Base-by-base conservation (phyloP, 2,329 filamentous ascomycete species). In the Tolypocladium inflatum region DNA sequence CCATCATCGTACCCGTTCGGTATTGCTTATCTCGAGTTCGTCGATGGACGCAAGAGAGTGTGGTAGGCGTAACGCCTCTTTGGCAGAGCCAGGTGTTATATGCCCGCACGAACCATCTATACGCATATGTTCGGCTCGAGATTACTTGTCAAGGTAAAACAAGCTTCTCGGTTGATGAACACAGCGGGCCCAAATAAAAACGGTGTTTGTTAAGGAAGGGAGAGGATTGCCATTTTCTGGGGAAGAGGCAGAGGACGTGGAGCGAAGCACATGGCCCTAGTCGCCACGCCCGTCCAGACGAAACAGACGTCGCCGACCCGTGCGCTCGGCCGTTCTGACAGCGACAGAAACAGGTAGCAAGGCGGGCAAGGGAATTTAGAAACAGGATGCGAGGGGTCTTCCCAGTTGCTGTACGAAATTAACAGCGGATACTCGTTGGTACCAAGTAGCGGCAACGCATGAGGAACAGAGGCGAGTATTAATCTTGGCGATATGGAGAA, bases 11-110 rank as follows among this genome's bases (percentile, higher is more conserved):
- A 4, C n/a, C 10, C 19, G 9, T 56, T 52, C 8, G 9, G 48
- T 35, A 13, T 35, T 13, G 19, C 4, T 15, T n/a, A 15, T 21
- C 13, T 17, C 7, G 10, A 35, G 19, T 1, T 21, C 54, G 37
- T 53, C 21, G 57, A 42, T 55, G 33, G 35, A 19, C 55, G 39
- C 52, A 43, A 48, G 48, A 3, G 57, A 50, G 26, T 21, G 57
- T 41, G 37, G 26, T 33, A 63, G 64, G 64, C 63, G 57, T 60
- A 54, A 55, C 61, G 65, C 63, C 64, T 55, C 57, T n/a, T 39
- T 48, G 57, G 55, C 52, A 53, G 37, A 54, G 58, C 51, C 51
- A 30, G 54, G 51, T 45, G 53, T 37, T 52, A 30, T 33, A 48
- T 17, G 54, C 39, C 38, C 23, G 37, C 48, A 30, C 19, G 5